Base-by-base conservation (phyloP, 108 stramenopile genomes). In the Skeletonema potamos region DNA sequence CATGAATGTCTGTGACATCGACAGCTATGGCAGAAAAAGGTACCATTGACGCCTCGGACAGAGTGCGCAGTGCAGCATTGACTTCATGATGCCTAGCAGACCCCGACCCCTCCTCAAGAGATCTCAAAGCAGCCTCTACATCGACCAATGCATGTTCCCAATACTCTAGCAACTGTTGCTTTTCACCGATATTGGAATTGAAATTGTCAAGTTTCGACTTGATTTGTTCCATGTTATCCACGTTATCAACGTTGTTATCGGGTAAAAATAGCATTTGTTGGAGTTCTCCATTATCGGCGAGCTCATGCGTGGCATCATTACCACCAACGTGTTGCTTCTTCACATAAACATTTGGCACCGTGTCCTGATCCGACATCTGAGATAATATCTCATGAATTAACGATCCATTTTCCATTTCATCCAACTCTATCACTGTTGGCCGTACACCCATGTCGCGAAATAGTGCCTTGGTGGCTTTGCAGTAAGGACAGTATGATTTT, bases 281-380 rank as follows among this genome's bases (percentile, higher is more conserved):
- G 12, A 91, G 62, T 54, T 87, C 70, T 36, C 90, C 90, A 41
- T 41, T 58, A 10, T 58, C 55, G 26, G 66, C 72, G 0, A 74
- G 68, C 11, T 73, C 77, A 67, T 88, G 90, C 4, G 83, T 83
- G 39, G 85, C 86, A 64, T 86, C 85, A 69, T 88, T 88, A 27
- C 90, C 90, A 44, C 90, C 90, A 12, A 91, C 46, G 54, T 92
- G 91, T 54, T 89, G 56, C 43, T 86, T 86, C 57, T 90, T 87
- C 64, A 95, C 84, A 68, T 87, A 95, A 5, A 95, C 91, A 72
- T 88, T 92, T 24, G 94, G 94, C 6, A 95, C 94, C 37, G 90
- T 89, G 41, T 82, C 76, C 80, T 95, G 94, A 1, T 84, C 88
- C 1, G 87, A 89, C 64, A 83, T 73, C 37, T 77, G 55, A 18